phyloP scores from a whole-genome alignment of 371 early-diverging fungal species.

The Mortierella sp. region DNA sequence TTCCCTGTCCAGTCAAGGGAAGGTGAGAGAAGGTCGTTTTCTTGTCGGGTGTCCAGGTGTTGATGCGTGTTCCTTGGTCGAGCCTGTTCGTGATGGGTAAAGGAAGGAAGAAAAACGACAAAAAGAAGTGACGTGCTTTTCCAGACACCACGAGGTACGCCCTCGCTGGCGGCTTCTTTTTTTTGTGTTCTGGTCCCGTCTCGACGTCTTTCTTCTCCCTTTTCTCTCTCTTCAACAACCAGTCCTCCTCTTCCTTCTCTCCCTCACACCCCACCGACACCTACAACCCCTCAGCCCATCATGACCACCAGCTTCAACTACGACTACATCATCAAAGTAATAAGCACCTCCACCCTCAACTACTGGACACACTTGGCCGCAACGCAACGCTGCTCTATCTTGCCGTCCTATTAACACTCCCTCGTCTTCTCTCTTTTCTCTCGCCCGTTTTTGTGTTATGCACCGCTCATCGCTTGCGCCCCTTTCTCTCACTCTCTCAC shows the following conservation, averaged over 20 bases:
- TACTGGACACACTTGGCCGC: background rate
- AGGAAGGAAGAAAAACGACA: background rate
- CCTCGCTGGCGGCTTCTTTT: no score
- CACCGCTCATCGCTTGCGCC: background rate
- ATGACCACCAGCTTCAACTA: constrained; percentile 64
- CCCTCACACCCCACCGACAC: background rate
- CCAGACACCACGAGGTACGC: background rate
- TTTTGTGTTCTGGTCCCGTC: background rate
- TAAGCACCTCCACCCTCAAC: background rate
- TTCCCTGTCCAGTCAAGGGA: no score
- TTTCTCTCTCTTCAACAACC: no score
- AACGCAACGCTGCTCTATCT: no score
- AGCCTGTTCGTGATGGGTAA: no score
- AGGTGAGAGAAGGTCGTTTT: background rate
- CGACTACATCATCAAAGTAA: constrained; percentile 71
- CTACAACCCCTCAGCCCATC: constrained; percentile 21
- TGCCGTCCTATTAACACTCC: constrained; percentile 1
- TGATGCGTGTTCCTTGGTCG: background rate
- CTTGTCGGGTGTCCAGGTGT: background rate
- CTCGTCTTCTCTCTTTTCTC: background rate
- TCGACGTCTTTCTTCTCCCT: background rate
- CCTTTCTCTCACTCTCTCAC: no score
- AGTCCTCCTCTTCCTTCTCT: no score
- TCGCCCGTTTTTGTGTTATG: constrained; percentile 15
- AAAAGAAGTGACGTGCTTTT: constrained; percentile 17